Evolutionary conservation across 768 basidiomycete genomes (phyloP), one percentile per base, ranked within the genome.

Genomic region (Lentinula boryana): DNA sequence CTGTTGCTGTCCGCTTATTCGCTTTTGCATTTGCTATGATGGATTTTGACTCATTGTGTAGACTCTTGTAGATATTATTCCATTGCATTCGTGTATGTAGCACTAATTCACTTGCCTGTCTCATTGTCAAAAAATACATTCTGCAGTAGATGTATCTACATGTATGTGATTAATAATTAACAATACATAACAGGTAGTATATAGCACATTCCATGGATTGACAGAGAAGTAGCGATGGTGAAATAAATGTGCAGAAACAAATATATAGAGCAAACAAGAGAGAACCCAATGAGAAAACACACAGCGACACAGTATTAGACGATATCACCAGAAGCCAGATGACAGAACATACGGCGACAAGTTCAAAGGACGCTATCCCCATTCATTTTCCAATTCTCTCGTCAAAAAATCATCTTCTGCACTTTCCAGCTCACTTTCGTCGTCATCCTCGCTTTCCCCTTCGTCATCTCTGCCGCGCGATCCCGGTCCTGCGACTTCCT

Each of bases 351-450:
- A 56, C 55, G 40, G 16, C 50, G 41, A 40, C 13, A 60, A 40
- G n/a, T 12, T 18, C 33, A 32, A 46, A 59, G 55, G 16, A 27
- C 15, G 65, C 72, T 85, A 91, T 83, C 88, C 86, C 84, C 80
- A 84, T 62, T 91, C 89, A 69, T 87, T 87, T 68, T 84, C 88
- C 65, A 92, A 75, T 68, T 88, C 91, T 41, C 86, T 79, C n/a
- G 89, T 85, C n/a, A 91, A 75, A 69, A 91, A 91, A 69, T 91
- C 89, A 44, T 90, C 89, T 4, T 89, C 88, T 1, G 82, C 80
- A 1, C 84, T 84, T 0, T 79, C 80, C 12, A 76, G 80, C 0
- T 76, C 79, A 0, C 74, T 79, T 0, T 78, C 81, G 2, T 80
- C 80, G 0, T 78, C 81, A 4, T 82, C 83, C 0, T 79, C 82